phyloP scores from a whole-genome alignment of 2,329 filamentous ascomycete genomes.

The Arthrobotrys megalospora region DNA sequence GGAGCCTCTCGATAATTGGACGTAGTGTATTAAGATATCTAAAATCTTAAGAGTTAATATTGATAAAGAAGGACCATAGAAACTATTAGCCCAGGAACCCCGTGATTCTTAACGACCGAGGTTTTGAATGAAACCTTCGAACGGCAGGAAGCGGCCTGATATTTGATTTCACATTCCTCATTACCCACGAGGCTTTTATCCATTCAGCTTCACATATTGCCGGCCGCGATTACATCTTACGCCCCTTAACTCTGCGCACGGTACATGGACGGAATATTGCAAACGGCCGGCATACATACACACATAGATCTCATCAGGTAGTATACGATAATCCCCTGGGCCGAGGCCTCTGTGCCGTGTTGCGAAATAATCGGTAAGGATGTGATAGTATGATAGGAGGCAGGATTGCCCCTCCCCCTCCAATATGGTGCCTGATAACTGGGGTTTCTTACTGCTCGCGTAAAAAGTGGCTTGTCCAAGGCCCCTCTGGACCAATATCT shows the following conservation, averaged over 20 bases:
- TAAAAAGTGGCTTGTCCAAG: slow-evolving; percentile 52
- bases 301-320: slow-evolving; percentile 14
- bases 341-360: slow-evolving; percentile 53
- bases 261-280: slow-evolving; percentile 25
- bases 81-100: slow-evolving; percentile 29
- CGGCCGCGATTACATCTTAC: slow-evolving; percentile 44
- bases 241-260: slow-evolving; percentile 44
- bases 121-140: slow-evolving; percentile 43
- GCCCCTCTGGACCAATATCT: slow-evolving; percentile 32
- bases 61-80: slow-evolving; percentile 23
- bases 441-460: slow-evolving; percentile 52
- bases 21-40: slow-evolving; percentile 4
- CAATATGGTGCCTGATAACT: slow-evolving; percentile 46
- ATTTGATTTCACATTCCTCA: slow-evolving; percentile 31
- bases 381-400: slow-evolving; percentile 38
- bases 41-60: slow-evolving; percentile 18
- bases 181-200: slow-evolving; percentile 40
- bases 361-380: slow-evolving; percentile 44
- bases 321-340: slow-evolving; percentile 39
- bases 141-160: slow-evolving; percentile 39
- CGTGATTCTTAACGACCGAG: slow-evolving; percentile 40
- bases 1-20: slow-evolving; percentile 3
- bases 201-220: slow-evolving; percentile 21
- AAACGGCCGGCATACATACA: slow-evolving; percentile 35
- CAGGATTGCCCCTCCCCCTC: slow-evolving; percentile 52